phyloP scores from a whole-genome alignment of 345 rosid species.

The Cardiospermum halicacabum region DNA sequence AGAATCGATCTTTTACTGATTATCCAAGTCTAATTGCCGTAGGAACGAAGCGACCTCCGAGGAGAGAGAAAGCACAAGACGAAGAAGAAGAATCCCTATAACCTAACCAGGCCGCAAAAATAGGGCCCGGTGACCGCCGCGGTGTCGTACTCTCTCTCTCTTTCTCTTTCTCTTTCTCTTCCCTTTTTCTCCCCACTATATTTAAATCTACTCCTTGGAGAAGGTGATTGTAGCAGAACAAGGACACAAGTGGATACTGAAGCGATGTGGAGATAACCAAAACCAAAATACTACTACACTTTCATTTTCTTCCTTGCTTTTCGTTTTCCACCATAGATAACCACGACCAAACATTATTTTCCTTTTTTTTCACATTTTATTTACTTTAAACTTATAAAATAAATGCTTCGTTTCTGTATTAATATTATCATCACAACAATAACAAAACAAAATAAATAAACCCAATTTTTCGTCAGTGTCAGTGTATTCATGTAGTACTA shows the following conservation, averaged over 20 bases:
- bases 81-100: conserved; percentile 28
- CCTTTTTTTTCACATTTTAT: not conserved
- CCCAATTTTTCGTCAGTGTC: no score
- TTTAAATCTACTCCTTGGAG: not conserved
- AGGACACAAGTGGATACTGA: conserved; percentile 15
- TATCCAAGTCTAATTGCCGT: conserved; percentile 42
- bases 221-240: conserved; percentile 19
- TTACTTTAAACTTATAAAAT: not conserved
- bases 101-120: conserved; percentile 31
- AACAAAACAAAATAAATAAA: no score
- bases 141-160: conserved; percentile 29
- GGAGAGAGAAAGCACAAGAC: conserved; percentile 23
- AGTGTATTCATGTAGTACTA: no score
- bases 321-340: conserved; percentile 46
- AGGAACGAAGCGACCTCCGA: conserved; percentile 39
- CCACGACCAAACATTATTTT: conserved; percentile 16
- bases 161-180: conserved; percentile 11
- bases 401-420: not conserved
- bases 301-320: conserved; percentile 20
- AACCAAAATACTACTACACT: no score
- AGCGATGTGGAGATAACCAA: conserved; percentile 15
- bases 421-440: not conserved
- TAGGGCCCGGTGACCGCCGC: conserved; percentile 50
- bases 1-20: conserved; percentile 29
- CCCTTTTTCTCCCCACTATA: conserved; percentile 5